Conservation (phyloP, 73 alveolate genomes). For the Blepharisma stoltei region DNA sequence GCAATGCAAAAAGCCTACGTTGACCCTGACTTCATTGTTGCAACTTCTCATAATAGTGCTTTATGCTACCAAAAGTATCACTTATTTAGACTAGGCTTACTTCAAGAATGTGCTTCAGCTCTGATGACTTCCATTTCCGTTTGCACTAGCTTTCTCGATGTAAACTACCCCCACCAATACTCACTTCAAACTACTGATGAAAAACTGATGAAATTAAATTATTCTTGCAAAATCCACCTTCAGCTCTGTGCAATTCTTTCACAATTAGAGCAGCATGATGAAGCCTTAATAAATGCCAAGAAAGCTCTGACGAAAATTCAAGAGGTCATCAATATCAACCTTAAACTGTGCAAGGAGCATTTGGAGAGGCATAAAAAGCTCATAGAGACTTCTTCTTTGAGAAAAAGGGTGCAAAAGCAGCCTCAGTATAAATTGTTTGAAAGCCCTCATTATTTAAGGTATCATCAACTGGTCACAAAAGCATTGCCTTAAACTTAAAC, state of each 20-base stretch:
- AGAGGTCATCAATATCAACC: not conserved
- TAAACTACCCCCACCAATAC: not conserved
- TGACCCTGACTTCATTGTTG: constrained; percentile 53
- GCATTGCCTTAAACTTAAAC: constrained; percentile 29
- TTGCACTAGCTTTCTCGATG: not conserved
- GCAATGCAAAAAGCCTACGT: constrained; percentile 51
- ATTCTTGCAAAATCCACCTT: constrained; percentile 61
- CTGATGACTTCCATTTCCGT: constrained; percentile 52
- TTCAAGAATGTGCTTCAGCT: constrained; percentile 55
- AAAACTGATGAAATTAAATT: constrained; percentile 49
- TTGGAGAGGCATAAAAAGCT: not conserved
- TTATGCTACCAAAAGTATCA: constrained; percentile 50
- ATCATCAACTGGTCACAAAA: not conserved
- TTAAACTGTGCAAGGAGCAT: constrained; percentile 6
- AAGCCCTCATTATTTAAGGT: constrained; percentile 23
- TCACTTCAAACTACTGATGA: not conserved
- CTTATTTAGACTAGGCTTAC: constrained; percentile 30
- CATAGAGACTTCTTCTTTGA: not conserved
- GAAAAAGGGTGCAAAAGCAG: constrained; percentile 13
- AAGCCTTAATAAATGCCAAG: constrained; percentile 54
- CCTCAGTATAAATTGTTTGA: constrained; percentile 3
- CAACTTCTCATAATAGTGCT: constrained; percentile 56
- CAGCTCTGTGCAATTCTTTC: constrained; percentile 59
- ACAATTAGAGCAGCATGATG: constrained; percentile 54
- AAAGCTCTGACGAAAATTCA: constrained; percentile 28